phyloP scores from a whole-genome alignment of 2,329 filamentous ascomycete species.

The Aureobasidium musti region DNA sequence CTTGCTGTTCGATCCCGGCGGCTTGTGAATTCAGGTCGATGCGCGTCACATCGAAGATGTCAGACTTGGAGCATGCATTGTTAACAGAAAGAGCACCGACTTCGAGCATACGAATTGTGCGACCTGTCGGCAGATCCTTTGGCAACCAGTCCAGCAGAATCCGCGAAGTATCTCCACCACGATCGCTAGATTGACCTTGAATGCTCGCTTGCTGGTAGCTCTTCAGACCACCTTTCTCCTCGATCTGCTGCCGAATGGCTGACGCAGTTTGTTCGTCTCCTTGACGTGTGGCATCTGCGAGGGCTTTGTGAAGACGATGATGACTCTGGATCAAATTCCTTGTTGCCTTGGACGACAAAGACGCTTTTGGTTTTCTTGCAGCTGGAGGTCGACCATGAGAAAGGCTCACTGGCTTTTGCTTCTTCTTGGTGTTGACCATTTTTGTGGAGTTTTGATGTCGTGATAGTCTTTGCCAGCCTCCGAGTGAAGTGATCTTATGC shows the following conservation, averaged over 20 bases:
- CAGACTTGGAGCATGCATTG: slow-evolving; percentile 79
- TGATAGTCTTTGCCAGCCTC: neutral
- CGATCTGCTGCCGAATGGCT: slow-evolving; percentile 53
- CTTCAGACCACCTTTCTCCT: slow-evolving; percentile 59
- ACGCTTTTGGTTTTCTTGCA: slow-evolving; percentile 42
- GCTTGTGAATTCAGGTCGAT: slow-evolving; percentile 92
- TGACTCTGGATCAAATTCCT: slow-evolving; percentile 61
- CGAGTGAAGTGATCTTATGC: neutral
- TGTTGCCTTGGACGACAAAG: slow-evolving; percentile 59
- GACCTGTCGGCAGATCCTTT: slow-evolving; percentile 32
- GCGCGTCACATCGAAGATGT: slow-evolving; percentile 70
- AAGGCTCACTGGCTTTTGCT: slow-evolving; percentile 44
- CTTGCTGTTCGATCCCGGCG: slow-evolving; percentile 77
- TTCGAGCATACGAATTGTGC: slow-evolving; percentile 70
- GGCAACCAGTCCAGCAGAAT: slow-evolving; percentile 61
- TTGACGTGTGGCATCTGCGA: slow-evolving; percentile 53
- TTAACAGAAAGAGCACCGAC: slow-evolving; percentile 81
- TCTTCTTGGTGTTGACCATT: slow-evolving; percentile 31
- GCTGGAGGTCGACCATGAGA: slow-evolving; percentile 52
- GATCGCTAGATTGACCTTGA: slow-evolving; percentile 60
- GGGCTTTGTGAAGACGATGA: slow-evolving; percentile 61
- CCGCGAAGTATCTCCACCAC: slow-evolving; percentile 65
- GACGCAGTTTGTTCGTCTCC: slow-evolving; percentile 46
- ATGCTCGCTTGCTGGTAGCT: slow-evolving; percentile 65
- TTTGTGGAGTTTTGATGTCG: neutral